phyloP scores from a whole-genome alignment of 352 stramenopile genomes.

The Phytophthora sp. region DNA sequence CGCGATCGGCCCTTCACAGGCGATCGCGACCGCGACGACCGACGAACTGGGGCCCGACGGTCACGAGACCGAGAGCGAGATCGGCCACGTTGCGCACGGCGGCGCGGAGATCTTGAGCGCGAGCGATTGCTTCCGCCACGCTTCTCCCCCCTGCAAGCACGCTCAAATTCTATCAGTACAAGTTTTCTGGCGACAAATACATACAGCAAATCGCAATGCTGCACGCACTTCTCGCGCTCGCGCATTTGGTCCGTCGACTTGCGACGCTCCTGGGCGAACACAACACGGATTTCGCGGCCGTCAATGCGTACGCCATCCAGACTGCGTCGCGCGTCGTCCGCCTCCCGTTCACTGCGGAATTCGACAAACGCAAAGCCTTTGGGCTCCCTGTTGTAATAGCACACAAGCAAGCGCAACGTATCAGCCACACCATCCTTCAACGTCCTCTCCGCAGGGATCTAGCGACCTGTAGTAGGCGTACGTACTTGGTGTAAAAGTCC shows the following conservation, averaged over 20 bases:
- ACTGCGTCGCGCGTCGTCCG: conserved; percentile 89
- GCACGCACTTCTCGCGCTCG: conserved; percentile 69
- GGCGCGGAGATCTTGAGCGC: conserved; percentile 44
- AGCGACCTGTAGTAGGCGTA: neutral
- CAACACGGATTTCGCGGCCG: conserved; percentile 93
- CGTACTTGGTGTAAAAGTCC: conserved; percentile 93
- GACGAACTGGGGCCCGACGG: conserved; percentile 44
- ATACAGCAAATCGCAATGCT: neutral
- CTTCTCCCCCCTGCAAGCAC: conserved; percentile 35
- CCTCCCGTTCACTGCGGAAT: conserved; percentile 92
- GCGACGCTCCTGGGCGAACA: conserved; percentile 96
- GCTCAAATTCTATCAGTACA: neutral
- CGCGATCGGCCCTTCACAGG: conserved; percentile 54
- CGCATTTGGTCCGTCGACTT: conserved; percentile 96
- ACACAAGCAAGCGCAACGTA: neutral
- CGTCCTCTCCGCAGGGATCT: neutral
- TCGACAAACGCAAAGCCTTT: conserved; percentile 97
- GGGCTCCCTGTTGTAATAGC: conserved; percentile 62
- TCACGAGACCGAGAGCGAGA: conserved; percentile 66
- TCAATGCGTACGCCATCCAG: conserved; percentile 93
- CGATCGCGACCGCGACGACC: conserved; percentile 58
- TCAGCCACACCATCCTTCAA: conserved; percentile 3
- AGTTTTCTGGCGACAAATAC: too few species aligned
- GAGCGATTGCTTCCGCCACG: conserved; percentile 39
- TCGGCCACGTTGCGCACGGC: conserved; percentile 33